Percentiles rank a stretch among this genome's conserved stretches.
phyloP scores from a whole-genome alignment of 108 stramenopile genomes.

The Cyclotella sp. region DNA sequence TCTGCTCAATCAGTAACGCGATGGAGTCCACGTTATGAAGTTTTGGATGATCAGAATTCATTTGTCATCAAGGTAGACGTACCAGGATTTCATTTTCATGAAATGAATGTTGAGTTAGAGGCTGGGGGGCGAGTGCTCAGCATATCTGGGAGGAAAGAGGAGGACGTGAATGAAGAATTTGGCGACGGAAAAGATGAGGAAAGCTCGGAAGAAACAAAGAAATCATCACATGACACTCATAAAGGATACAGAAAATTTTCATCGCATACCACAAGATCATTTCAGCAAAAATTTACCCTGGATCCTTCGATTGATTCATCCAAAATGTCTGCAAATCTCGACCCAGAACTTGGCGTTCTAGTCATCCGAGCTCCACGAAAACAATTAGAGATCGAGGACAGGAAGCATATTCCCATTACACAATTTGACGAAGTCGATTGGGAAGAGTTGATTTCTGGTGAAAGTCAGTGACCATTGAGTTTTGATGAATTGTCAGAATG shows the following conservation, averaged over 20 bases:
- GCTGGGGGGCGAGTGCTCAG: conserved; percentile 34
- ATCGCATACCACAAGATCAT: conserved; percentile 33
- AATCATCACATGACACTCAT: neutral
- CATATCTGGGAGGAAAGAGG: conserved; percentile 37
- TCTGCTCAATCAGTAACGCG: conserved; percentile 25
- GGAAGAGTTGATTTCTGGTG: conserved; percentile 13
- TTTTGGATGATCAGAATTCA: conserved; percentile 54
- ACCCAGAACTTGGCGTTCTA: conserved; percentile 62
- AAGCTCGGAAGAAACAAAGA: neutral
- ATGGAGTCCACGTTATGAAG: conserved; percentile 62
- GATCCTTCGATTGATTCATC: conserved; percentile 65
- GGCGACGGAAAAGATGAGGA: neutral
- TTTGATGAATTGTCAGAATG: neutral
- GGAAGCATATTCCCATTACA: conserved; percentile 41
- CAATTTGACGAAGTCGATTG: conserved; percentile 33
- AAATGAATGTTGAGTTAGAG: conserved; percentile 41
- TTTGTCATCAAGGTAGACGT: conserved; percentile 67
- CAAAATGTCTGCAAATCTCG: conserved; percentile 61
- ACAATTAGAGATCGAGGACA: conserved; percentile 2
- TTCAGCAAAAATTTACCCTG: conserved; percentile 63
- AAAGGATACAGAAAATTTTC: conserved; percentile 11
- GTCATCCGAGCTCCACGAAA: conserved; percentile 59
- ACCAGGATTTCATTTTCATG: conserved; percentile 58
- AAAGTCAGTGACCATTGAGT: neutral
- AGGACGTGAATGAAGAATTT: neutral